Evolutionary conservation across 306 rosid species (phyloP), one percentile per base, ranked within the genome.

Genomic region (Argentina anserina): DNA sequence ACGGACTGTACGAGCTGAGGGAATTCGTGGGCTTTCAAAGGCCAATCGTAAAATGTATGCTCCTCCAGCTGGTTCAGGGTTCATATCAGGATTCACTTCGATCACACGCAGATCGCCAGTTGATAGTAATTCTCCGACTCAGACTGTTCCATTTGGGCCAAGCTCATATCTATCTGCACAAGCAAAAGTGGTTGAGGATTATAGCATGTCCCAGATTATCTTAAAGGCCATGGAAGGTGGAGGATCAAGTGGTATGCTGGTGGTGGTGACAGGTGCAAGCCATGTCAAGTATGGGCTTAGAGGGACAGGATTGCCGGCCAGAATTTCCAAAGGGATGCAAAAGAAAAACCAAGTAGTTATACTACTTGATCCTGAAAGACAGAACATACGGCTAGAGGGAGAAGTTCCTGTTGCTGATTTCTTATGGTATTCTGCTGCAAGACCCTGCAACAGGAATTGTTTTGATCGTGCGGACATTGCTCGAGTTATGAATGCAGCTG

Each of bases 31-130:
- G 65, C 97, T 94, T 73, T 85, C 97, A 46, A 86, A 87, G 80
- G 92, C 83, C 13, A 96, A 94, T 75, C 95, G 91, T 62, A 88
- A 84, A 82, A 4, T 74, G 59, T 94, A 85, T 83, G 81, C 96
- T 63, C 98, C 98, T 75, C 98, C 98, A 56, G 92, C 94, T 37
- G 98, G 98, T 80, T 94, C 97, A 15, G 98, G 98, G 80, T 94
- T 91, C 82, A 71, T 87, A 67, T 89, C 97, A 7, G 98, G 97
- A 73, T 87, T 84, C 78, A 68, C 81, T 71, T 82, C 97, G 47
- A 78, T 87, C 45, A 84, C 97, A 8, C 90, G 85, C 20, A 84
- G 88, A 77, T 74, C 81, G 53, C 80, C 82, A 23, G 78, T 73
- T 56, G 96, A 94, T 69, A 53, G 67, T 67, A 78, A 80, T 80